These are phyloP conservation scores for Radiomyces spectabilis DNA, from an alignment of 192 early-diverging fungal genomes.

Conservation along the genomic window DNA sequence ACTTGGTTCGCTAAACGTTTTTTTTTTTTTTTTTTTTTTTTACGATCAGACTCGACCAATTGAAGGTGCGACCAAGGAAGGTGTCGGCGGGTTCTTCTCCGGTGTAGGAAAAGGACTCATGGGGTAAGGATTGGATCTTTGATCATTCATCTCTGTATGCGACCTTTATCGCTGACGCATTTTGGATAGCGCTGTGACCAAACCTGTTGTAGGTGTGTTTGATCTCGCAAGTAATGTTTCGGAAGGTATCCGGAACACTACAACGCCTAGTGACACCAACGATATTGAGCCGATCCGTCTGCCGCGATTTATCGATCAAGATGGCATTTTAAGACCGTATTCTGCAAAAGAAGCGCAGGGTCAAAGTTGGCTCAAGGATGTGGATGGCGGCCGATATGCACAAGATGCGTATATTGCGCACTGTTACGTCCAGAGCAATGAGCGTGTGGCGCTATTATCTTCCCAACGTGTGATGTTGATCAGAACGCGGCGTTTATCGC, in stretches of 20 bases:
- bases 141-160: background rate
- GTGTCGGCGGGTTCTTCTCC: constrained; percentile 90
- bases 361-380: constrained; percentile 75
- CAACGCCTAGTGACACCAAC: constrained; percentile 77
- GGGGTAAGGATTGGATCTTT: constrained; percentile 52
- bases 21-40: constrained; percentile 18
- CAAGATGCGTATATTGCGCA: constrained; percentile 85
- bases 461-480: constrained; percentile 71
- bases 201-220: constrained; percentile 92
- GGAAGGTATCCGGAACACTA: constrained; percentile 91
- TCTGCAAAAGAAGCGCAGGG: constrained; percentile 74
- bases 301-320: constrained; percentile 79
- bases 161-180: background rate
- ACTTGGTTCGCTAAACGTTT: background rate
- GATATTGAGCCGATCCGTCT: constrained; percentile 78
- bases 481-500: constrained; percentile 55
- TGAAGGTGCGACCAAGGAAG: constrained; percentile 82
- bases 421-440: constrained; percentile 71
- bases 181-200: constrained; percentile 68
- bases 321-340: constrained; percentile 77
- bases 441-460: constrained; percentile 82
- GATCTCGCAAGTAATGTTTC: constrained; percentile 92
- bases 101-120: constrained; percentile 92
- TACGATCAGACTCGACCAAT: constrained; percentile 64
- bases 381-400: constrained; percentile 71